Evolutionary conservation across 2,329 filamentous ascomycete genomes (phyloP).

Genomic region (Geosmithia morbida): DNA sequence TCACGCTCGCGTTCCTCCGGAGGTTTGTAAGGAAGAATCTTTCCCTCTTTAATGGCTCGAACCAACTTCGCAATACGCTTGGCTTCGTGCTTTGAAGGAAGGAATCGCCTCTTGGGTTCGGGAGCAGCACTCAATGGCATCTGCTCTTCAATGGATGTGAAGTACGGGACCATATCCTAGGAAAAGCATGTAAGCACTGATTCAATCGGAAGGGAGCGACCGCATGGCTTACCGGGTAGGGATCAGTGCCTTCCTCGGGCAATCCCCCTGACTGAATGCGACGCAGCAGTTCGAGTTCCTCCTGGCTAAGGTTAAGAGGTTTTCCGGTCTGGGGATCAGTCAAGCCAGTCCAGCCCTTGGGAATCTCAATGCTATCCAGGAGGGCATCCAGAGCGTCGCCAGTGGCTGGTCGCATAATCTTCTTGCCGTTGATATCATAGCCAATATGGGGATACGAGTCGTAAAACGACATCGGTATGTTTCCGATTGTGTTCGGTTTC

Average conservation of each 20-base stretch:
- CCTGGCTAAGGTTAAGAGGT: constrained; percentile 70
- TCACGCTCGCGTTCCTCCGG: constrained; percentile 53
- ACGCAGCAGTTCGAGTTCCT: constrained; percentile 79
- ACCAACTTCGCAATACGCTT: constrained; percentile 97
- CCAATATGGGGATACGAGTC: constrained; percentile 97
- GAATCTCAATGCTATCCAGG: constrained; percentile 90
- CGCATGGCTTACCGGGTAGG: constrained; percentile 55
- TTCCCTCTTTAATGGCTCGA: constrained; percentile 83
- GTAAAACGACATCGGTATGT: constrained; percentile 91
- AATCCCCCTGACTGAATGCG: constrained; percentile 82
- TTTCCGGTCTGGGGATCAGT: constrained; percentile 92
- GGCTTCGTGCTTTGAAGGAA: constrained; percentile 93
- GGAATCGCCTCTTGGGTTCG: constrained; percentile 87
- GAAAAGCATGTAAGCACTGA: not conserved
- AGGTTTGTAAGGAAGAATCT: constrained; percentile 81
- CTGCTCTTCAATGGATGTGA: constrained; percentile 75
- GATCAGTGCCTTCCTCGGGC: constrained; percentile 78
- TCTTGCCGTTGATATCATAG: constrained; percentile 98
- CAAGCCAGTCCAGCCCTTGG: constrained; percentile 92
- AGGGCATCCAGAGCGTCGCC: constrained; percentile 87
- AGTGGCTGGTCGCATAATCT: constrained; percentile 88
- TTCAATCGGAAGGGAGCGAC: not conserved
- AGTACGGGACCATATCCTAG: constrained; percentile 80
- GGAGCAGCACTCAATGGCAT: constrained; percentile 94
- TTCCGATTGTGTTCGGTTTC: constrained; percentile 78